phyloP scores from a whole-genome alignment of 73 alveolate genomes.

The Paramecium caudatum region DNA sequence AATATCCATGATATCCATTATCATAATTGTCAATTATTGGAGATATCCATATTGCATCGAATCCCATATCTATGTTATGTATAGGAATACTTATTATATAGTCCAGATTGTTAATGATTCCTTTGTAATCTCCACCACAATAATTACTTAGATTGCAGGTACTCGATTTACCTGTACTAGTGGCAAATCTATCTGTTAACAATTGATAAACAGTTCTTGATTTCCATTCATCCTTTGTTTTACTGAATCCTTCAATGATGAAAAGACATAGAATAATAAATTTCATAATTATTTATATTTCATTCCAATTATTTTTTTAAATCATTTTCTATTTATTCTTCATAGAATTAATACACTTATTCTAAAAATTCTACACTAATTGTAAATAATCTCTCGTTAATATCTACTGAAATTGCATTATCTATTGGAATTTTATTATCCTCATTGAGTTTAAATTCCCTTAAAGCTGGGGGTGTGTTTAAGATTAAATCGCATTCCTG shows the following conservation, averaged over 20 bases:
- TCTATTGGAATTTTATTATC: too few relatives aligned
- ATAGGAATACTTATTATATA: conserved; percentile 86
- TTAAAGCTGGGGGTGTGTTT: too few relatives aligned
- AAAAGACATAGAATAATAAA: too few relatives aligned
- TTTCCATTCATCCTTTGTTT: conserved; percentile 90
- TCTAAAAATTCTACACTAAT: too few relatives aligned
- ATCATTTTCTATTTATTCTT: too few relatives aligned
- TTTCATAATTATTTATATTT: too few relatives aligned
- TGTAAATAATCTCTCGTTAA: too few relatives aligned
- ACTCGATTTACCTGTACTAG: conserved; percentile 72
- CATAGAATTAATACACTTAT: too few relatives aligned
- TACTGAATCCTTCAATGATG: neutral
- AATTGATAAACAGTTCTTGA: conserved; percentile 93
- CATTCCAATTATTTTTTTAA: too few relatives aligned
- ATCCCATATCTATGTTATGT: conserved; percentile 82
- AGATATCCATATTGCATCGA: conserved; percentile 98
- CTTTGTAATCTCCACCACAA: conserved; percentile 98
- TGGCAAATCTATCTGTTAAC: conserved; percentile 88
- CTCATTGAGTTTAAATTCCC: too few relatives aligned
- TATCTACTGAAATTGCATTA: too few relatives aligned
- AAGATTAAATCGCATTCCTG: too few relatives aligned
- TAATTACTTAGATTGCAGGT: conserved; percentile 82
- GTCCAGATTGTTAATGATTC: conserved; percentile 91
- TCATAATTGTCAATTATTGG: conserved; percentile 92
- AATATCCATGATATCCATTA: conserved; percentile 96